Evolutionary conservation across 257 asterid genomes (phyloP).

Genomic region (Vinca minor): DNA sequence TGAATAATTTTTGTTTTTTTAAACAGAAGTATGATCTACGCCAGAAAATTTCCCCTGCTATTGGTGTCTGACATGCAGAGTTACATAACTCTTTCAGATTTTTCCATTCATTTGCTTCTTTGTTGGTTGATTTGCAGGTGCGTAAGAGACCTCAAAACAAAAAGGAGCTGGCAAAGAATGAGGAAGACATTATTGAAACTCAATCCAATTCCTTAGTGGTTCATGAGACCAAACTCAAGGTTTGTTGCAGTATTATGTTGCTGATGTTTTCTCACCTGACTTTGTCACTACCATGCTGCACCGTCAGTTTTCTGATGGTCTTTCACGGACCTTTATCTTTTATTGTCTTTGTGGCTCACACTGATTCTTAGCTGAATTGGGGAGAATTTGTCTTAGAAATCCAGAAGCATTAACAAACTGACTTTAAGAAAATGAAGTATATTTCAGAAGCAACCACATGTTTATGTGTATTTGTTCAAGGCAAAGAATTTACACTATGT

Average conservation of each 20-base stretch:
- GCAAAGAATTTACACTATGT: too few relatives aligned
- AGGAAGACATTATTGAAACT: slow-evolving; percentile 84
- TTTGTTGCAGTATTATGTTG: slow-evolving; percentile 4
- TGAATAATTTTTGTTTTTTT: too few relatives aligned
- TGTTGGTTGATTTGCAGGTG: slow-evolving; percentile 47
- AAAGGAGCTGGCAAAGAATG: slow-evolving; percentile 76
- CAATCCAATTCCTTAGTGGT: slow-evolving; percentile 56
- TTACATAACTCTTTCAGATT: neutral
- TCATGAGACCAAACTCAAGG: slow-evolving; percentile 95
- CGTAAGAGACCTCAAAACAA: slow-evolving; percentile 88
- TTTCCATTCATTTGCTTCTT: slow-evolving; percentile 15
- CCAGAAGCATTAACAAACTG: neutral
- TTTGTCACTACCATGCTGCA: neutral
- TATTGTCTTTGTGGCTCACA: neutral
- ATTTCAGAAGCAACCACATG: neutral
- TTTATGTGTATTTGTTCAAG: neutral
- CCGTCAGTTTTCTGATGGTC: neutral
- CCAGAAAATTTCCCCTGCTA: neutral
- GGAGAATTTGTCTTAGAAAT: neutral
- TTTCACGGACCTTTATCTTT: neutral
- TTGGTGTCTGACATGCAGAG: neutral
- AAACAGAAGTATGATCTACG: neutral
- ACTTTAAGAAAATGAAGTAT: neutral
- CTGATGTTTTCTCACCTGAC: neutral
- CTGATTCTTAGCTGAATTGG: neutral